These are phyloP conservation scores for Ligustrum vulgare DNA, from an alignment of 257 asterid genomes.

Conservation along the genomic window DNA sequence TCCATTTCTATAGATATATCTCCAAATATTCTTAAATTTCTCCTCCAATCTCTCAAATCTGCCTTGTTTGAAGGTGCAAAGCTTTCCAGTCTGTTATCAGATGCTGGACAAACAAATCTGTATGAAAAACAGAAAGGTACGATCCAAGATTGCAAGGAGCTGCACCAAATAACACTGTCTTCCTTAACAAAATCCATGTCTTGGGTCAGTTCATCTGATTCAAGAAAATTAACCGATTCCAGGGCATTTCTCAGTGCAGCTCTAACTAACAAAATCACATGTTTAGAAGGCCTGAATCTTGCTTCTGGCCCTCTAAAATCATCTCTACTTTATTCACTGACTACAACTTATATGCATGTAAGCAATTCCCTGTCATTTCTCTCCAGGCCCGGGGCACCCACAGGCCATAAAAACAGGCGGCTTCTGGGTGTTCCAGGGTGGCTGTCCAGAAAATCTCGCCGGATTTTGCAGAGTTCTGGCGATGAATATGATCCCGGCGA, in stretches of 20 bases:
- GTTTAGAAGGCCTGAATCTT: conserved; percentile 66
- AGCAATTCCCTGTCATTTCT: conserved; percentile 68
- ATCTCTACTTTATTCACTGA: conserved; percentile 40
- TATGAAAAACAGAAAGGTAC: conserved; percentile 71
- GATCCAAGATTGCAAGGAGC: conserved; percentile 65
- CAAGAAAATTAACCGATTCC: conserved; percentile 50
- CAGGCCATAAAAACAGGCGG: conserved; percentile 39
- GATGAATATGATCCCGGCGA: conserved; percentile 44
- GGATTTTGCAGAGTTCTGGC: conserved; percentile 43
- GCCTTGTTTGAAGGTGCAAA: conserved; percentile 54
- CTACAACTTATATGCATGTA: conserved; percentile 47
- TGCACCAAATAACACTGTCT: conserved; percentile 64
- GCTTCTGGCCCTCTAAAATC: conserved; percentile 62
- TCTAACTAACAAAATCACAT: conserved; percentile 66
- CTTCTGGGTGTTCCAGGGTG: conserved; percentile 61
- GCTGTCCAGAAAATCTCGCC: conserved; percentile 47
- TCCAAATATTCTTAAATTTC: conserved; percentile 48
- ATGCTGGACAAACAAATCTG: conserved; percentile 29
- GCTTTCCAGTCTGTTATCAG: conserved; percentile 50
- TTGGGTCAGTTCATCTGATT: conserved; percentile 22
- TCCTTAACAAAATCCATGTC: conserved; percentile 50
- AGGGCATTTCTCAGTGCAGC: conserved; percentile 70
- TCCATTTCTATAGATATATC: conserved; percentile 53
- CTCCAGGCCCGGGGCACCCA: conserved; percentile 23
- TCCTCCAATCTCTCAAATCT: conserved; percentile 55